Base-by-base conservation (phyloP, 2,329 filamentous ascomycete species). In the Curvularia spicifera region DNA sequence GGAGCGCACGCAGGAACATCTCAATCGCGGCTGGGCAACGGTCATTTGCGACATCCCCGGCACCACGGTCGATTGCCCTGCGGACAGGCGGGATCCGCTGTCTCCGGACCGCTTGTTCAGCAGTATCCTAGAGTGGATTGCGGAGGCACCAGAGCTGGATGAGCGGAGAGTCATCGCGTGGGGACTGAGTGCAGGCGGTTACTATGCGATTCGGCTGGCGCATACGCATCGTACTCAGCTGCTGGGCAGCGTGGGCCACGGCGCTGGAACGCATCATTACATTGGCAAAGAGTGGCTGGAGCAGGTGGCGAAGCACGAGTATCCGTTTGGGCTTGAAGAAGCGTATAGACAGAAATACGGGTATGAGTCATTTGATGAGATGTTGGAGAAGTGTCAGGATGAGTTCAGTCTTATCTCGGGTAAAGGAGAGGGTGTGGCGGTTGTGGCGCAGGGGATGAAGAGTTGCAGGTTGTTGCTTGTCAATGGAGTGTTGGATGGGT, bases 191-290 rank as follows among this genome's bases (percentile, higher is more conserved):
- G 86, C 84, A 1, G 85, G 85, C 12, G 85, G 85, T 0, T 86
- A 85, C 72, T 86, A 87, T 63, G 79, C 82, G 2, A 83, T 86
- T 26, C 78, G 85, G 3, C 61, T 84, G 9, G 85, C 84, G 12
- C 83, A 87, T 64, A 87, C 84, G 6, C 84, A 87, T 60, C 67
- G 76, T 0, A 68, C 78, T n/a, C 65, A 76, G 22, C 65, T 87
- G 5, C 68, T 78, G 12, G 84, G 81, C 2, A 76, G 79, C 1
- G 81, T 86, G 0, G 80, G 82, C 4, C 78, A 82, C 37, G 85
- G 85, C 3, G 84, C 84, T 4, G 85, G 84, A 0, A 81, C 78
- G 13, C 84, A 87, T 63, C 79, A 84, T 63, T 86, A 86, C 80
- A 86, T 87, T 59, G 79, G 82, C 39, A 70, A 74, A 7, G 80